phyloP scores from a whole-genome alignment of 2,329 filamentous ascomycete species.

The Aciculosporium take region DNA sequence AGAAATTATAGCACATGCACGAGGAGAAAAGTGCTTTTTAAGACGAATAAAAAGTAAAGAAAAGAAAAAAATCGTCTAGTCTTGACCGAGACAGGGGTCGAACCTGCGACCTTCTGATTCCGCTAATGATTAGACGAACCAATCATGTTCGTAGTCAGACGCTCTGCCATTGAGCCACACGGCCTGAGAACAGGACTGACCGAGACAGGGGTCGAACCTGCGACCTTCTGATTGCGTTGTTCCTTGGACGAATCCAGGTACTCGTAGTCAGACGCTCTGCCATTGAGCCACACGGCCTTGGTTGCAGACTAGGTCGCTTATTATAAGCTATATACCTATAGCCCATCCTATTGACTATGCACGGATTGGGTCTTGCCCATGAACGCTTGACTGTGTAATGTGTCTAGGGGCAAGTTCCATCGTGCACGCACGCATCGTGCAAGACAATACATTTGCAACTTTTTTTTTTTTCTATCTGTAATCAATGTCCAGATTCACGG shows the following conservation, averaged over 20 bases:
- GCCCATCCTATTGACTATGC: too few species aligned
- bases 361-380: too few species aligned
- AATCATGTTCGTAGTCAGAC: slow-evolving; percentile 25
- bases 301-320: accelerated
- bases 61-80: neutral
- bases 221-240: slow-evolving; percentile 9
- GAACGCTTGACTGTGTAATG: too few species aligned
- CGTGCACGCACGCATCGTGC: too few species aligned
- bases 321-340: too few species aligned
- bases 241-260: neutral
- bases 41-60: too few species aligned
- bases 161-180: slow-evolving; percentile 28
- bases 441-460: too few species aligned
- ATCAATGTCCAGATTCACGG: too few species aligned
- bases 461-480: too few species aligned
- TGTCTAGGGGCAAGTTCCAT: too few species aligned
- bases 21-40: too few species aligned
- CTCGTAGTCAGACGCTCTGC: slow-evolving; percentile 23
- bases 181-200: slow-evolving; percentile 9
- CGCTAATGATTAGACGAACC: neutral
- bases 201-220: slow-evolving; percentile 14
- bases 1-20: too few species aligned
- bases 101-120: slow-evolving; percentile 14
- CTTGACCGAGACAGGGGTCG: slow-evolving; percentile 13
- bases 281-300: slow-evolving; percentile 23